Evolutionary conservation across 768 basidiomycete genomes (phyloP).

Genomic region (Podaxis mareebaensis): DNA sequence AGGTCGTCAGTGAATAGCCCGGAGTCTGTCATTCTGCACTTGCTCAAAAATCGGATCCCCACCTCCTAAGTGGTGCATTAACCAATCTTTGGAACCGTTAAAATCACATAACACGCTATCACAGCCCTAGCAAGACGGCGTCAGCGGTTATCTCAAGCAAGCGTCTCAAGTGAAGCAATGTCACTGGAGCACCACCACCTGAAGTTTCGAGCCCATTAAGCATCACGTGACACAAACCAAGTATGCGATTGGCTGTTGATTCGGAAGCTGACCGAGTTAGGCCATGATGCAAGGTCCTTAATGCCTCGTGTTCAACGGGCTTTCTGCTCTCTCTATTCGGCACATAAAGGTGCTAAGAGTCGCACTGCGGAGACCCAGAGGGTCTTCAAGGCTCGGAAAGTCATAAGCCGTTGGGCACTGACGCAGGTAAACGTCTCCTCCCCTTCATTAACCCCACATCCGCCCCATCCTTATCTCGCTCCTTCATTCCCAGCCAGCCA

Average conservation of each 20-base stretch:
- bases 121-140: background rate
- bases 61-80: background rate
- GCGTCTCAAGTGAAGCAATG: background rate
- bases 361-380: conserved; percentile 10
- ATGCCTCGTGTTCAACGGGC: conserved; percentile 19
- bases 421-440: conserved; percentile 7
- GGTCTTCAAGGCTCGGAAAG: conserved; percentile 11
- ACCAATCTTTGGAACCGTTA: background rate
- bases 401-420: conserved; percentile 14
- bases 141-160: background rate
- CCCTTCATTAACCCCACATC: conserved; percentile 3
- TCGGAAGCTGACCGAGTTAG: conserved; percentile 15
- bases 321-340: conserved; percentile 15
- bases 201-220: background rate
- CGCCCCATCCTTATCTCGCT: conserved; percentile 1
- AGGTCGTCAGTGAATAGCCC: background rate
- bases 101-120: background rate
- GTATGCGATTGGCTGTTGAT: conserved; percentile 10
- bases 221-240: conserved; percentile 6
- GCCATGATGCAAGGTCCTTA: conserved; percentile 16
- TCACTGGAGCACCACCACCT: background rate
- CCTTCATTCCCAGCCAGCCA: conserved; percentile 11
- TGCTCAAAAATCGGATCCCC: background rate
- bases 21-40: background rate
- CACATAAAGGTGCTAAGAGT: conserved; percentile 16